Evolutionary conservation across 2,329 filamentous ascomycete genomes (phyloP).

Genomic region (Aschersonia sp.): DNA sequence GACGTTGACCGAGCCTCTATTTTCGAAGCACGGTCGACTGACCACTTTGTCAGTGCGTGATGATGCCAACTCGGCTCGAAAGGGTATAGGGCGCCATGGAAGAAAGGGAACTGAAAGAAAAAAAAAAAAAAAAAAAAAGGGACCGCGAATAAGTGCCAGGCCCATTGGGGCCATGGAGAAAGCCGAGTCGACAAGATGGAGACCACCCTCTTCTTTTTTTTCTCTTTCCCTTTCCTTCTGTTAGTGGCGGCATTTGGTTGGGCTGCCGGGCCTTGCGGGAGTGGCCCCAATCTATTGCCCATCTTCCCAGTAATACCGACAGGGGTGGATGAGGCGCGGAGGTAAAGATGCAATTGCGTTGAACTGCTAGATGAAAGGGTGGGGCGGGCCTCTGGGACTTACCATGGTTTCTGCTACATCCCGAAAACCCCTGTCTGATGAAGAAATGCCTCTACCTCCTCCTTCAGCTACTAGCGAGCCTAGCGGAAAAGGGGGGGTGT

Average conservation of each 20-base stretch:
- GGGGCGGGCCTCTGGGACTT: not conserved
- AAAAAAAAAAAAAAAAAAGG: not conserved
- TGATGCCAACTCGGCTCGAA: not conserved
- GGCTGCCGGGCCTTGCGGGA: constrained; percentile 1
- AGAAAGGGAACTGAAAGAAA: not conserved
- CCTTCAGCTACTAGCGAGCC: not conserved
- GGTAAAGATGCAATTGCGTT: not conserved
- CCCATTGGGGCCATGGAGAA: not conserved
- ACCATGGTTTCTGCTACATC: not conserved
- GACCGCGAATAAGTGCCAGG: not conserved
- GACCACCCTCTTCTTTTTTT: not conserved
- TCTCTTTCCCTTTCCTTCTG: not conserved
- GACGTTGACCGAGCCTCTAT: constrained; percentile 2
- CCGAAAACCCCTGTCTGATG: not conserved
- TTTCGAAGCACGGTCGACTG: constrained; percentile 1
- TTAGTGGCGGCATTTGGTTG: constrained; percentile 5
- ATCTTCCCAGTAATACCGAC: not conserved
- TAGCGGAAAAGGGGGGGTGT: not conserved
- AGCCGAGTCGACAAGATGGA: not conserved
- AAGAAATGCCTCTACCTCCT: not conserved
- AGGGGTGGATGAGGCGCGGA: not conserved
- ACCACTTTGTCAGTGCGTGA: constrained; percentile 1
- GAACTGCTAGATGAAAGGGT: not conserved
- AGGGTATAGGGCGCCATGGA: not conserved
- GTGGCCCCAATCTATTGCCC: constrained; percentile 2